Conservation (phyloP, 208 protist species). For the Acanthamoeba polyphaga region DNA sequence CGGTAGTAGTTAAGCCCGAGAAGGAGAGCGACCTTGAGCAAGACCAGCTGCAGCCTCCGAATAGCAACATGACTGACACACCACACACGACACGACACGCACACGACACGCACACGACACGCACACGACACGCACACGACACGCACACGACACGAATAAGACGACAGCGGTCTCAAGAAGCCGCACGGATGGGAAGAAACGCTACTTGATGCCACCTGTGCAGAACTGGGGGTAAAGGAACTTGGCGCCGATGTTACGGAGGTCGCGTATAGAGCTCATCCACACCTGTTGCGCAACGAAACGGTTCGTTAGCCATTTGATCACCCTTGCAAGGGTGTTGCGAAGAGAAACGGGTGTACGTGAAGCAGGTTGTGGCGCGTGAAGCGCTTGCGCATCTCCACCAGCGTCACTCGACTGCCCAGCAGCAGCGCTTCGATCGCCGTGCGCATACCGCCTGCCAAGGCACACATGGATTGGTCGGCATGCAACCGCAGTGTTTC, state of each 20-base stretch:
- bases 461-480: not conserved
- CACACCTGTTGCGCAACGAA: no score
- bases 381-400: slow-evolving; percentile 65
- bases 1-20: slow-evolving; percentile 56
- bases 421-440: slow-evolving; percentile 67
- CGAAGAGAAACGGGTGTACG: not conserved
- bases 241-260: slow-evolving; percentile 70
- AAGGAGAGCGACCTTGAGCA: slow-evolving; percentile 58
- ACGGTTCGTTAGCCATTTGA: no score
- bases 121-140: not conserved
- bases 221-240: slow-evolving; percentile 70
- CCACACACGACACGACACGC: not conserved
- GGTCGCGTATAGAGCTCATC: slow-evolving; percentile 43
- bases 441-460: slow-evolving; percentile 54
- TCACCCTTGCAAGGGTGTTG: no score
- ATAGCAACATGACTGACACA: slow-evolving; percentile 51
- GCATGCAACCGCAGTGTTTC: no score
- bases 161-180: no score
- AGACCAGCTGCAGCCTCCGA: slow-evolving; percentile 46
- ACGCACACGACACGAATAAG: no score
- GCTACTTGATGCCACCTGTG: slow-evolving; percentile 56
- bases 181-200: not conserved
- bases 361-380: slow-evolving; percentile 72
- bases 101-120: not conserved
- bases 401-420: slow-evolving; percentile 50